Evolutionary conservation across 805 yeast genomes (phyloP).

Genomic region (Nakazawaea pomicola): DNA sequence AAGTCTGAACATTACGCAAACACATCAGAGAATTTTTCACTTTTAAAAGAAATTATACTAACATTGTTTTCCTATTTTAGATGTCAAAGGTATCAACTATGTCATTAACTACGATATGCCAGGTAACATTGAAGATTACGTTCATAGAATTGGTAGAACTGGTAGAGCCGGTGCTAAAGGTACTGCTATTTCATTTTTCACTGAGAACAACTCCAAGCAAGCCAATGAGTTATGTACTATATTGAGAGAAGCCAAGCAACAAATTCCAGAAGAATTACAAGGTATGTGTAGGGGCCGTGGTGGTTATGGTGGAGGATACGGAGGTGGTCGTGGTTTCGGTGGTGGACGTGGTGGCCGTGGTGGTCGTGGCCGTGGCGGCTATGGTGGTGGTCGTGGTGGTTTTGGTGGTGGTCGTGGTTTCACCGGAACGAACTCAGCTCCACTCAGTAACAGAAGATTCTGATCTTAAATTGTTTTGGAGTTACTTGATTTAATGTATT

Average conservation of each 20-base stretch:
- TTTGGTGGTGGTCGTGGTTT: constrained; percentile 22
- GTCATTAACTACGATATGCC: constrained; percentile 98
- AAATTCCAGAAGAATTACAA: constrained; percentile 73
- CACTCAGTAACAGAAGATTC: constrained; percentile 41
- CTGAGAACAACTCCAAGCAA: constrained; percentile 78
- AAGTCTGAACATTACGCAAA: too few species aligned
- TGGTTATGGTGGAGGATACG: constrained; percentile 43
- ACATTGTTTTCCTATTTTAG: constrained; percentile 36
- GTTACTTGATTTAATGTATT: not conserved
- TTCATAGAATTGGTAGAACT: constrained; percentile 98
- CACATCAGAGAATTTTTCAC: too few species aligned
- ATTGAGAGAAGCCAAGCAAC: constrained; percentile 93
- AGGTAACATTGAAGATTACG: constrained; percentile 96
- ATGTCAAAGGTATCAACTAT: constrained; percentile 93
- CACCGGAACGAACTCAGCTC: constrained; percentile 45
- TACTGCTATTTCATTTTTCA: constrained; percentile 92
- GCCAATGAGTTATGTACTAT: constrained; percentile 89
- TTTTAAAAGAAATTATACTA: too few species aligned
- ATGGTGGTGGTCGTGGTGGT: constrained; percentile 29
- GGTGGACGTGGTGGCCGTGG: constrained; percentile 46
- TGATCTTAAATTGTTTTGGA: constrained; percentile 15
- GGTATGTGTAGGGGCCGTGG: constrained; percentile 74
- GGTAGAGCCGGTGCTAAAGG: constrained; percentile 98
- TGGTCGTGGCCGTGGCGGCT: constrained; percentile 33
- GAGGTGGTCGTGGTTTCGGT: constrained; percentile 54